Percentiles rank a stretch among this genome's conserved stretches.
phyloP scores from a whole-genome alignment of 805 yeast species.

The Saccharomyces paradoxus region DNA sequence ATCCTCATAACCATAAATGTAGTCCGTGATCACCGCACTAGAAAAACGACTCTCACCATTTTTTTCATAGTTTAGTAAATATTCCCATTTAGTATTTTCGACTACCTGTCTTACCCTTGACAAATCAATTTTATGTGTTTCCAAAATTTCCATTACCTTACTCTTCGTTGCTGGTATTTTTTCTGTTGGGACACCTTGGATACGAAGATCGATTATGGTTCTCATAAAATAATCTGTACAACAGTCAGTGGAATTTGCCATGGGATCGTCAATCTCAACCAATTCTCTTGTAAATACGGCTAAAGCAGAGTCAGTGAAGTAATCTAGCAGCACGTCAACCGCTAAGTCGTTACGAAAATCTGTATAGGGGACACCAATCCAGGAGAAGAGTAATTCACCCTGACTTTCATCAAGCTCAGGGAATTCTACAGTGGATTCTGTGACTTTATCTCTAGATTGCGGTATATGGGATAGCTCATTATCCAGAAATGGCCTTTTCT shows the following conservation, averaged over 20 bases:
- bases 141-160: slow-evolving; percentile 43
- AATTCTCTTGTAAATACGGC: slow-evolving; percentile 64
- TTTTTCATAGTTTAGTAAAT: slow-evolving; percentile 53
- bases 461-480: slow-evolving; percentile 38
- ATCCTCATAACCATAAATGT: slow-evolving; percentile 63
- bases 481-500: slow-evolving; percentile 74
- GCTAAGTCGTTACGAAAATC: slow-evolving; percentile 56
- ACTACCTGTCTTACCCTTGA: slow-evolving; percentile 58
- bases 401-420: slow-evolving; percentile 84
- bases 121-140: slow-evolving; percentile 57
- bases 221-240: slow-evolving; percentile 67
- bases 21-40: slow-evolving; percentile 64
- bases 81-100: slow-evolving; percentile 55
- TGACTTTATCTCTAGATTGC: slow-evolving; percentile 35
- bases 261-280: slow-evolving; percentile 76
- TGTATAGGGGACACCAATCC: slow-evolving; percentile 70
- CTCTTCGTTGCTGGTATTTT: slow-evolving; percentile 46
- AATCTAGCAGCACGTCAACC: slow-evolving; percentile 58
- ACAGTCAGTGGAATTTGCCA: slow-evolving; percentile 61
- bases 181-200: slow-evolving; percentile 72
- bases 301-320: slow-evolving; percentile 68
- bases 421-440: slow-evolving; percentile 53
- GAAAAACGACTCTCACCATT: slow-evolving; percentile 50
- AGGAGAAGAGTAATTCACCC: slow-evolving; percentile 65
- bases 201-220: slow-evolving; percentile 45